Base-by-base conservation (phyloP, 306 rosid species). In the Gleditsia sinensis region DNA sequence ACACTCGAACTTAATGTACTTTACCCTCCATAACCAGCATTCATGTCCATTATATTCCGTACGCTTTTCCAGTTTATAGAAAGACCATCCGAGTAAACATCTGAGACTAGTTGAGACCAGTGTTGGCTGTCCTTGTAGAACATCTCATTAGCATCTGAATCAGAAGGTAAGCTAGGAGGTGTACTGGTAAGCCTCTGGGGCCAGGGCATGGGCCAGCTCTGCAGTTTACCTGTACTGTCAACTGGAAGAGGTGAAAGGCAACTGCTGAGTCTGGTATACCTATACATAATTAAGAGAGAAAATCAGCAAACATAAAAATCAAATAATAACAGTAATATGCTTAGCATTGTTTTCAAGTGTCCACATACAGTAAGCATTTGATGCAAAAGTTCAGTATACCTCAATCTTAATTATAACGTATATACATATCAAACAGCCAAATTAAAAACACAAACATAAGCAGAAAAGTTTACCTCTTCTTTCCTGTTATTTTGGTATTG, bases 21-120 rank as follows among this genome's bases (percentile, higher is more conserved):
- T 88, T 92, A 94, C 99, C 99, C 99, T 83, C 92, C 99, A 74
- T 84, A 88, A 77, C 95, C 92, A 68, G 99, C 97, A 86, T 94
- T 94, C 96, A 92, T 90, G 80, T 94, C 99, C 96, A 94, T 80
- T 13, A 92, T 87, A 71, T 94, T 94, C 76, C 98, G 88, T 74
- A 94, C 84, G 9, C 85, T 88, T 1, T 86, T 63, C 99, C 99
- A 94, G 17, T 88, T 78, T 39, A 94, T 79, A 21, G 89, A 49
- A 68, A 89, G 85, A 65, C 75, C 69, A 10, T 84, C 58, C 20
- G 24, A 59, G 81, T 92, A 94, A 71, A 84, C 86, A 75, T 88
- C 77, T 0, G 96, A 84, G 68, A 92, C 86, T 34, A 94, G 65
- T 46, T 79, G 45, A 75, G 93, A 87, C 99, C 97, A 94, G 32